Evolutionary conservation across 495 filamentous ascomycete genomes (phyloP).

Genomic region (Penicillium herquei): DNA sequence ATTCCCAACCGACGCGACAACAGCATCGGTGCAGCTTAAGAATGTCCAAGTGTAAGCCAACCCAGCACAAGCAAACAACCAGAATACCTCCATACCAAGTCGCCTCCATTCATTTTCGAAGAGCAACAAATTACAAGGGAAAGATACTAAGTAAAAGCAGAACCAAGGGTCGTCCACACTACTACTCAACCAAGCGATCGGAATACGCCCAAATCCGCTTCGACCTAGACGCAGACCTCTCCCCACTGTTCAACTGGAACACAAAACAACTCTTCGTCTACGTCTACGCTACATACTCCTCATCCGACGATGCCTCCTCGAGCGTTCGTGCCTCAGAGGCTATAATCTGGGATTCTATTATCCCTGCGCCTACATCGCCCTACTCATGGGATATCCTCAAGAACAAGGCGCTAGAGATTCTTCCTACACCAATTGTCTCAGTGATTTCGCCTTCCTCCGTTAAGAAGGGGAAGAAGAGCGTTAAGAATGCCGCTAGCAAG

Average conservation of each 20-base stretch:
- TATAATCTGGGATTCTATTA: slow-evolving; percentile 94
- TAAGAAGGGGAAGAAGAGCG: slow-evolving; percentile 10
- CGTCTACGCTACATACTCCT: slow-evolving; percentile 83
- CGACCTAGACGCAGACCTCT: slow-evolving; percentile 84
- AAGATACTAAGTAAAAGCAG: slow-evolving; percentile 40
- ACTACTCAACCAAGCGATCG: slow-evolving; percentile 87
- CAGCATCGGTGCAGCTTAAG: slow-evolving; percentile 61
- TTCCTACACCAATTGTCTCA: slow-evolving; percentile 19
- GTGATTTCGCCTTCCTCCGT: slow-evolving; percentile 7
- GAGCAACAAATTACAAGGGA: too few relatives aligned
- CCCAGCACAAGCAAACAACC: not conserved
- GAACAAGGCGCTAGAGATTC: slow-evolving; percentile 15
- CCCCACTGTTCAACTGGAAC: slow-evolving; percentile 97
- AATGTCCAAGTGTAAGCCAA: slow-evolving; percentile 80
- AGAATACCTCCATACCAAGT: not conserved
- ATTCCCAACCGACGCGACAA: slow-evolving; percentile 62
- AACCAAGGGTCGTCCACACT: slow-evolving; percentile 84
- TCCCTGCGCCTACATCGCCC: slow-evolving; percentile 64
- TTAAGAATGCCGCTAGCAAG: slow-evolving; percentile 19
- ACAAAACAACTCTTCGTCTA: slow-evolving; percentile 99
- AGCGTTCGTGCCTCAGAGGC: slow-evolving; percentile 57
- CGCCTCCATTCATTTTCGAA: too few relatives aligned
- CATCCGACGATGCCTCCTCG: slow-evolving; percentile 32
- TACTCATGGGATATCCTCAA: slow-evolving; percentile 47
- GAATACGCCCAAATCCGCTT: slow-evolving; percentile 95